These are phyloP conservation scores for Cardamine resedifolia DNA, from an alignment of 345 rosid genomes.

Conservation along the genomic window DNA sequence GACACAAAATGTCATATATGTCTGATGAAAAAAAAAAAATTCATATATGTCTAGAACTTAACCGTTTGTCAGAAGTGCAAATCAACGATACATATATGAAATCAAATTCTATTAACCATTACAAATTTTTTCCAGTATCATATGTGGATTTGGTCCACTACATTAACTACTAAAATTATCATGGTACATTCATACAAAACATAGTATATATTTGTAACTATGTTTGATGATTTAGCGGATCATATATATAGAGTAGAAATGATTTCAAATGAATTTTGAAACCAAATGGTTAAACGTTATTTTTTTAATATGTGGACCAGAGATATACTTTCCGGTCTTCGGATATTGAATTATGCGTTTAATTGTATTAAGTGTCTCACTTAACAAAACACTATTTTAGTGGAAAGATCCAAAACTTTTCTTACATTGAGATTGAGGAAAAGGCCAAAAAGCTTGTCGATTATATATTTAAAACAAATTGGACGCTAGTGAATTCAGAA, in stretches of 20 bases:
- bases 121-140: no score
- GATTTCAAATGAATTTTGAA: neutral
- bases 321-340: neutral
- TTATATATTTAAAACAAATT: slow-evolving; percentile 27
- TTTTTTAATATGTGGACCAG: neutral
- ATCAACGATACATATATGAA: neutral
- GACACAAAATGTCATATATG: neutral
- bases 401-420: slow-evolving; percentile 39
- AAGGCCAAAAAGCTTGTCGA: slow-evolving; percentile 38
- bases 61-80: neutral
- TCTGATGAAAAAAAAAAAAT: no score
- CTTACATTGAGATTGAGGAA: slow-evolving; percentile 38
- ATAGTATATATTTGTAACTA: neutral
- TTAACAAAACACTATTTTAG: slow-evolving; percentile 21
- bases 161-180: neutral
- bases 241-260: neutral
- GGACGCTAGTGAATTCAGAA: slow-evolving; percentile 37
- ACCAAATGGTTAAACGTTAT: neutral
- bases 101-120: neutral
- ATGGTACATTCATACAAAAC: neutral
- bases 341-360: neutral
- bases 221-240: neutral
- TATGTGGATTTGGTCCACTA: no score
- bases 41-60: neutral
- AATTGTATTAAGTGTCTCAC: neutral